Conservation (phyloP, 257 asterid species). For the Knoxia roxburghii region DNA sequence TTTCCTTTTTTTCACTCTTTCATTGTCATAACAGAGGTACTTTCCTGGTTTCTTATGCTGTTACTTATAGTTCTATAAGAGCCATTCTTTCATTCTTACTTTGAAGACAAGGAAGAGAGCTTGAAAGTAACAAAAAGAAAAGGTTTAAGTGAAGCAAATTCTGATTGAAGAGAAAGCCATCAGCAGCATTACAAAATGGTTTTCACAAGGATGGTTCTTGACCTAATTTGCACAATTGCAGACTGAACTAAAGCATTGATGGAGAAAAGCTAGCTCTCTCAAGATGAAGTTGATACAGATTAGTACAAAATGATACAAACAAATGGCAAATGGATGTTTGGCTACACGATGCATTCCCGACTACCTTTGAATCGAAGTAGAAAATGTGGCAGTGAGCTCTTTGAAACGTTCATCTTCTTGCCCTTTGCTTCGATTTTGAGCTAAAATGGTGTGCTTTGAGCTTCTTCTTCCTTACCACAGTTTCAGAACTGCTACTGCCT, state of each 20-base stretch:
- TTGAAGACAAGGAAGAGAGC: neutral
- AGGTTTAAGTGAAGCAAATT: neutral
- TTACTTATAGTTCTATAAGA: too few relatives aligned
- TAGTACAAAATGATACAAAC: neutral
- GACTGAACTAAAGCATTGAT: neutral
- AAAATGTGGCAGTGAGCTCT: neutral
- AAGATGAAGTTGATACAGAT: neutral
- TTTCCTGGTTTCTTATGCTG: too few relatives aligned
- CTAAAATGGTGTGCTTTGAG: conserved; percentile 85
- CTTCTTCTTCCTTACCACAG: conserved; percentile 64
- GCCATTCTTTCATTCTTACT: neutral
- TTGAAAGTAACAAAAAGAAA: neutral
- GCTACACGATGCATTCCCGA: neutral
- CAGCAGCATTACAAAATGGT: conserved; percentile 7
- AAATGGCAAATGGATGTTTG: neutral
- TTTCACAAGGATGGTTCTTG: conserved; percentile 1
- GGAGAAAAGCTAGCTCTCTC: neutral
- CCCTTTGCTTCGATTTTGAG: conserved; percentile 62
- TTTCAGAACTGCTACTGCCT: conserved; percentile 36
- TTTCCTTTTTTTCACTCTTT: too few relatives aligned
- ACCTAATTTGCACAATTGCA: neutral
- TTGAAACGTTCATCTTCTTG: conserved; percentile 28
- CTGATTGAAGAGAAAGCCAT: neutral
- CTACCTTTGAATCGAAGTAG: neutral
- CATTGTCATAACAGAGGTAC: neutral